phyloP scores from a whole-genome alignment of 2,329 filamentous ascomycete species.

The Microcera coccophila region DNA sequence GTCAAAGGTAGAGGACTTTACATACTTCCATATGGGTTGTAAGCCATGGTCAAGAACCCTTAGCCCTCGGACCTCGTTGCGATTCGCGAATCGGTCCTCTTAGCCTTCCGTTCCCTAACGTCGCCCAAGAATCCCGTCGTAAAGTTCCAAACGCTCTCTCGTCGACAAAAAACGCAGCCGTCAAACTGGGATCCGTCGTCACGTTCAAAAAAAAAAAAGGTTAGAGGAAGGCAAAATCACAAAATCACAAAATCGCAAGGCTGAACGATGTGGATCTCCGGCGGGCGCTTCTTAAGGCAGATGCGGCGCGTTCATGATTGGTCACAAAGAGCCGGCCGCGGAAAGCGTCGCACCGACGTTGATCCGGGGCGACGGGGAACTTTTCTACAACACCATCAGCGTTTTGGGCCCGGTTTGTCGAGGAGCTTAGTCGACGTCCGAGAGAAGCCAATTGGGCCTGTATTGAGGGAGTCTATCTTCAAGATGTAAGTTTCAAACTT shows the following conservation, averaged over 20 bases:
- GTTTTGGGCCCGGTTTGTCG: slow-evolving; percentile 2
- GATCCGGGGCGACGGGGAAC: slow-evolving; percentile 26
- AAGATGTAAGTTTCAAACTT: slow-evolving; percentile 19
- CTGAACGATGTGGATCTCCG: slow-evolving; percentile 23
- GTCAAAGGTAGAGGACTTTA: too few relatives aligned
- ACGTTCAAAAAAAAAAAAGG: too few relatives aligned
- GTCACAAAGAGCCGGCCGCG: slow-evolving; percentile 9
- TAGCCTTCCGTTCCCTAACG: too few relatives aligned
- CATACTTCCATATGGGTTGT: slow-evolving; percentile 59
- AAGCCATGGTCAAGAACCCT: slow-evolving; percentile 44
- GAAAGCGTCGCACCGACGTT: slow-evolving; percentile 29
- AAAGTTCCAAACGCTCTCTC: too few relatives aligned
- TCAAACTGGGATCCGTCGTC: too few relatives aligned
- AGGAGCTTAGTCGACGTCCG: slow-evolving; percentile 16
- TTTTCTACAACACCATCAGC: slow-evolving; percentile 20
- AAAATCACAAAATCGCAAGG: slow-evolving; percentile 23
- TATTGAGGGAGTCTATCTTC: slow-evolving; percentile 6
- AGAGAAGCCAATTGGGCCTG: slow-evolving; percentile 18
- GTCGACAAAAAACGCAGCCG: too few relatives aligned
- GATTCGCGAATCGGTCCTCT: too few relatives aligned
- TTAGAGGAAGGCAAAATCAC: too few relatives aligned
- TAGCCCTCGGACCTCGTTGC: slow-evolving; percentile 6
- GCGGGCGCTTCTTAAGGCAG: background rate
- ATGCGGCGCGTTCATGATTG: slow-evolving; percentile 7
- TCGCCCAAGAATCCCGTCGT: too few relatives aligned